Base-by-base conservation (phyloP, 768 basidiomycete species). In the Hirschioporus abietinus region DNA sequence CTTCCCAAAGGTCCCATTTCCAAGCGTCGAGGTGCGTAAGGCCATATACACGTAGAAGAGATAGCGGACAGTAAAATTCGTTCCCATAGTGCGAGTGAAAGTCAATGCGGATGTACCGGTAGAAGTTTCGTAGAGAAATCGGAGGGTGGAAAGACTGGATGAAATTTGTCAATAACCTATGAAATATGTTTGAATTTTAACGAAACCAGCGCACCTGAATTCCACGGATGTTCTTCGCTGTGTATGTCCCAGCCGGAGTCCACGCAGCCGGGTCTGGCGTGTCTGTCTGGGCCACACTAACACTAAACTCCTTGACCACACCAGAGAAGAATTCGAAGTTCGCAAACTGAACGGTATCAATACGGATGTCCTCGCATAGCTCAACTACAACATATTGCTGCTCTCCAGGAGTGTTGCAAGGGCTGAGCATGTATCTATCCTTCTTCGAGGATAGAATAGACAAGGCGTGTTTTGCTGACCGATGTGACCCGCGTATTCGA, bases 271-370 rank as follows among this genome's bases (percentile, higher is more conserved):
- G 67, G 52, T 76, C 76, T 8, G 73, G 76, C 26, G 78, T 75
- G 65, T 80, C 79, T 69, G 75, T 79, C 75, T 80, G 79, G 17
- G 85, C 81, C 8, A 87, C 94, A 75, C 90, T 92, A 61, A 99
- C 88, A 5, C 84, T 84, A 68, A 99, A 91, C 66, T 96, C 93
- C 77, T 92, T 91, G 81, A 99, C 96, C 17, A 97, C 92, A 1
- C 96, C 95, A 69, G 91, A 93, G 78, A 98, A 99, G 80, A 98
- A 99, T 79, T 99, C 96, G 74, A 93, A 97, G 74, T 98, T 96
- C 67, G 95, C 96, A 20, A 99, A 80, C 75, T 98, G 95, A 60
- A 99, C 89, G 0, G 95, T 96, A 75, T 99, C 96, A 72, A 99
- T 95, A 60, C 93, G 82, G 69, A 99, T 95, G 75, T 99, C 97